These are phyloP conservation scores for Wickerhamiella qilinensis DNA, from an alignment of 805 yeast species.

Conservation along the genomic window DNA sequence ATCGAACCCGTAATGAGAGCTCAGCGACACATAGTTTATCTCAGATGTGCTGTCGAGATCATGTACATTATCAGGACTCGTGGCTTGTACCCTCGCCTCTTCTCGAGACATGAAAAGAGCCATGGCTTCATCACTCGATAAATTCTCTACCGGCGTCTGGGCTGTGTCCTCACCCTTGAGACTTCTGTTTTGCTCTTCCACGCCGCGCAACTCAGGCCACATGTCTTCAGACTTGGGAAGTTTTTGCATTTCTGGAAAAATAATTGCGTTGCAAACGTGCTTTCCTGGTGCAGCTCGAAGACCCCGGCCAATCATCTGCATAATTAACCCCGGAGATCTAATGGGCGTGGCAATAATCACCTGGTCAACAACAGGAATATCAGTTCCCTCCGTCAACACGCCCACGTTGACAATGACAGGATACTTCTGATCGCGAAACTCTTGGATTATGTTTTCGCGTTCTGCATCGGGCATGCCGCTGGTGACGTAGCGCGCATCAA, in stretches of 20 bases:
- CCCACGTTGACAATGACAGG: conserved; percentile 76
- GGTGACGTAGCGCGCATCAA: conserved; percentile 56
- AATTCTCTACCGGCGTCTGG: too few relatives aligned
- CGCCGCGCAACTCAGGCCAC: neutral
- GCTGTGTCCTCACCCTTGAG: too few relatives aligned
- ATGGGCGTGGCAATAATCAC: conserved; percentile 71
- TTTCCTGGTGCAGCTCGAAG: conserved; percentile 49
- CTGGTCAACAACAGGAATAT: conserved; percentile 77
- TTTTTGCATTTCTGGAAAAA: conserved; percentile 8
- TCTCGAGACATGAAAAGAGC: too few relatives aligned
- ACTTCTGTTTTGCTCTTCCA: too few relatives aligned
- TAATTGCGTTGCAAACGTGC: conserved; percentile 46
- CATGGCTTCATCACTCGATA: too few relatives aligned
- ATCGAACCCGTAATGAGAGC: too few relatives aligned
- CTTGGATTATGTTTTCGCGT: conserved; percentile 36
- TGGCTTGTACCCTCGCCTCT: too few relatives aligned
- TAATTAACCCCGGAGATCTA: conserved; percentile 47
- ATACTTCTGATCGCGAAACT: conserved; percentile 44
- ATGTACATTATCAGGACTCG: too few relatives aligned
- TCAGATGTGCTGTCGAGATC: too few relatives aligned
- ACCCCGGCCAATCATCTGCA: conserved; percentile 90
- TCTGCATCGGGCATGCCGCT: conserved; percentile 41
- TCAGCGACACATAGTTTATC: too few relatives aligned
- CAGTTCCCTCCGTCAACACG: conserved; percentile 89
- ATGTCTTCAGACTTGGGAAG: neutral